Base-by-base conservation (phyloP, 768 basidiomycete species). In the Russula foetens region DNA sequence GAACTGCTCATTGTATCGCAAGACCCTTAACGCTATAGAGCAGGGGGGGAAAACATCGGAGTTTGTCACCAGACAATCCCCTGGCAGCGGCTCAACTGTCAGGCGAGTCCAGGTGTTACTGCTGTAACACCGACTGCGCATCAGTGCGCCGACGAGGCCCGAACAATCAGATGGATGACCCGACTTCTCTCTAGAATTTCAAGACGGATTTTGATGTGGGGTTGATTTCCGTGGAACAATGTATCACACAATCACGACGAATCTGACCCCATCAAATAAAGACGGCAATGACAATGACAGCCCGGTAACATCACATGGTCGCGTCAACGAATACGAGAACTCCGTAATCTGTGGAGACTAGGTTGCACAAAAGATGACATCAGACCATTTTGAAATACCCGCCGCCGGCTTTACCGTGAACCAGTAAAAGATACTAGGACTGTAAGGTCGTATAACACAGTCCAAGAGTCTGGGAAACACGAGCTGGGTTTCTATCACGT, bases 141-240 rank as follows among this genome's bases (percentile, higher is more conserved):
- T 38, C 51, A 53, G n/a, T n/a, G n/a, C 39, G 17, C 26, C 11
- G 17, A 7, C 31, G 43, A 33, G 41, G 3, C 53, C 12, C 9
- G 29, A 17, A 23, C n/a, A 7, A 23, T 35, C 35, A 19, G 19
- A 41, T 17, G 15, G 39, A 41, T 41, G 39, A 12, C 15, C 19
- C 15, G 39, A 41, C 17, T 41, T 41, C 17, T 41, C 17, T 3
- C 39, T 19, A 19, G 39, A 41, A 28, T 14, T n/a, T 33, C 38
- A 33, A 53, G 50, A 38, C 58, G 58, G 58, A 59, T 29, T 59
- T 59, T 59, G 28, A 47, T 15, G 58, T 53, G 58, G 58, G 7
- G 28, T 35, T 46, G 26, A 52, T 59, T 23, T 14, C 38, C 28
- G 14, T 23, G 9, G 28, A 17, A 14, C 26, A 39, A 21, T 19